Conservation (phyloP, 2,329 filamentous ascomycete genomes). For the Calonectria multiphialidica region DNA sequence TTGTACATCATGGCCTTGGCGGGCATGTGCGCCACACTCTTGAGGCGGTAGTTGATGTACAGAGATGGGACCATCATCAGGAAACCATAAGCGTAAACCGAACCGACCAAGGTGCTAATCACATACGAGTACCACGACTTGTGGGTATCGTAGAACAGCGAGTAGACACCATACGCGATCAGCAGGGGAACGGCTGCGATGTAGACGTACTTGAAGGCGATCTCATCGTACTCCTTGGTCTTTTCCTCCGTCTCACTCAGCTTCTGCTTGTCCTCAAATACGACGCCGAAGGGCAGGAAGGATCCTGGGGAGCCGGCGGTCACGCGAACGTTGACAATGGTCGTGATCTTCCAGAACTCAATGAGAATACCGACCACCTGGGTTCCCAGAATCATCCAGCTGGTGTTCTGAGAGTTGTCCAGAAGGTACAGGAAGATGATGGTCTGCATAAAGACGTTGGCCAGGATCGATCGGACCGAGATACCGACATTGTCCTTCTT, state of each 20-base stretch:
- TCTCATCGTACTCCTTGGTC: constrained; percentile 98
- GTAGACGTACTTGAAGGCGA: constrained; percentile 98
- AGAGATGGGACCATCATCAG: constrained; percentile 98
- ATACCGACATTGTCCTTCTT: constrained; percentile 99
- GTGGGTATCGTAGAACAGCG: constrained; percentile 90
- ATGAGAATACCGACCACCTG: constrained; percentile 85
- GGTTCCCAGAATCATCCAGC: constrained; percentile 97
- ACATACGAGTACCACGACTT: constrained; percentile 99
- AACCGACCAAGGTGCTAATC: constrained; percentile 94
- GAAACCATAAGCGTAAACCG: constrained; percentile 98
- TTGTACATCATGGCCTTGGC: constrained; percentile 98
- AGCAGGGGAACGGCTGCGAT: constrained; percentile 90
- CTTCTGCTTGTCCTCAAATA: constrained; percentile 96
- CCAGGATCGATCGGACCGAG: constrained; percentile 93
- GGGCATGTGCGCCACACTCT: constrained; percentile 96
- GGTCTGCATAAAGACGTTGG: constrained; percentile 97
- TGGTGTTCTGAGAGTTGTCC: constrained; percentile 97
- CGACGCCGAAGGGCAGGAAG: constrained; percentile 81
- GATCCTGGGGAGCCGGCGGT: constrained; percentile 77
- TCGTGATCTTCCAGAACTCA: constrained; percentile 94
- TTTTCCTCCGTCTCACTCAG: constrained; percentile 96
- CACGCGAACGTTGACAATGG: constrained; percentile 89
- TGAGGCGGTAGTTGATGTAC: constrained; percentile 99
- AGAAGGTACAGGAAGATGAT: constrained; percentile 97
- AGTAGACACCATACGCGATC: constrained; percentile 90